Evolutionary conservation across 2,329 filamentous ascomycete genomes (phyloP), one percentile per base, ranked within the genome.

Genomic region (Xylaria sp.): DNA sequence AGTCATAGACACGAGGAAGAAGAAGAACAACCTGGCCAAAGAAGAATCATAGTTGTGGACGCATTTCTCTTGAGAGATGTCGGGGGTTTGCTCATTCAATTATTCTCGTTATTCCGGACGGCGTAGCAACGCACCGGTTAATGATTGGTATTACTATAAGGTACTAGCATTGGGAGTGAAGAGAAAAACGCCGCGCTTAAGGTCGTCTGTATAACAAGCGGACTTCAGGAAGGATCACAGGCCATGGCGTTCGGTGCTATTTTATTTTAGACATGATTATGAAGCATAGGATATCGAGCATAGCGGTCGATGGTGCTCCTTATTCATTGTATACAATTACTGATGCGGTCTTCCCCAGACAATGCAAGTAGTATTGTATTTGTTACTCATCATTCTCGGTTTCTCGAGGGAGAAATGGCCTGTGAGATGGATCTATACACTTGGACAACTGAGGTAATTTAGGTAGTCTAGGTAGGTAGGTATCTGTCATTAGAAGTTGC

Each of bases 201-300:
- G 70, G 65, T 72, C 69, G 68, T 73, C 72, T 76, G 72, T 76
- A 77, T 65, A 74, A 73, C 72, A 73, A 73, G 69, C 75, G 70
- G 72, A 73, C 70, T 70, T 71, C 59, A 69, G 72, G 63, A 63
- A 69, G 71, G 72, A 70, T 74, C 73, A 76, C 70, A 34, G 71
- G 73, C 67, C 68, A 71, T 65, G 75, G 76, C 76, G 75, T 77
- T 77, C 66, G 70, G 67, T 67, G 70, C 55, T 70, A 65, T 70
- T 71, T 60, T 67, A 74, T 65, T 70, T 69, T 69, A 74, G 69
- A 75, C 69, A 68, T 51, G 73, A 73, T 73, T 71, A 75, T 64
- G 75, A 74, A 71, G 74, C 71, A 76, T 73, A 69, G 72, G 69
- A 71, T 67, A 60, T 69, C 52, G 67, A 73, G 67, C 69, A 69